phyloP scores from a whole-genome alignment of 768 basidiomycete species.

The Roridomyces roridus region DNA sequence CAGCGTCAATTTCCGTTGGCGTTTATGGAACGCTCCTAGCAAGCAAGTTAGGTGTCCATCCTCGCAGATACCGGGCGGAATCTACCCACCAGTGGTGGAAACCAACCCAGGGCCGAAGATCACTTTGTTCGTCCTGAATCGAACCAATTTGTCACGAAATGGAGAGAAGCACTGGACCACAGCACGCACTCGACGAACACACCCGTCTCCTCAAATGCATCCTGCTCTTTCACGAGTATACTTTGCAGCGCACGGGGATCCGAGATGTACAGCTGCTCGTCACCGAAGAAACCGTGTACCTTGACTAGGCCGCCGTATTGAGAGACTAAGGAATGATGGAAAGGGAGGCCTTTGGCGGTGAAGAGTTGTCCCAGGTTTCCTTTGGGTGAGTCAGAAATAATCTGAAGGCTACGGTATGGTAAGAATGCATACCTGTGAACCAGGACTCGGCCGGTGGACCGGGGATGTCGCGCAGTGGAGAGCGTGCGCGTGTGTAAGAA shows the following conservation, averaged over 20 bases:
- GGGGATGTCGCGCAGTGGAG: too few species aligned
- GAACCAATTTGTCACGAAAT: neutral
- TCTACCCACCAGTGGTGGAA: constrained; percentile 42
- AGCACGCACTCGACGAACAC: constrained; percentile 49
- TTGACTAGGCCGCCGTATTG: constrained; percentile 51
- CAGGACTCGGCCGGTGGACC: too few species aligned
- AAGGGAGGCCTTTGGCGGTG: constrained; percentile 47
- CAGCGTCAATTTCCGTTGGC: constrained; percentile 54
- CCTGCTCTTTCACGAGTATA: constrained; percentile 54
- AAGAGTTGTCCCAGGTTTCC: constrained; percentile 52
- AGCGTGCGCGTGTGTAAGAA: too few species aligned
- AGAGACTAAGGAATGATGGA: constrained; percentile 45
- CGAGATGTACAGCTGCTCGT: constrained; percentile 54
- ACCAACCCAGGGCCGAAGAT: constrained; percentile 57
- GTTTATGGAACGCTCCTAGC: constrained; percentile 50
- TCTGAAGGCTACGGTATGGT: too few species aligned
- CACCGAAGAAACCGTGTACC: constrained; percentile 56
- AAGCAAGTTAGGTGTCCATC: too few species aligned
- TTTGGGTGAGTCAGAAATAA: too few species aligned
- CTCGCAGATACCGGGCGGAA: too few species aligned
- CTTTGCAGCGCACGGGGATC: constrained; percentile 56
- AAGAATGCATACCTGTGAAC: too few species aligned
- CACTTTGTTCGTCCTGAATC: constrained; percentile 45
- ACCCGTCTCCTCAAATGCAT: constrained; percentile 52
- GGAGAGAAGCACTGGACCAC: too few species aligned